Evolutionary conservation across 345 rosid species (phyloP), one percentile per base, ranked within the genome.

Genomic region (Balakata baccata): DNA sequence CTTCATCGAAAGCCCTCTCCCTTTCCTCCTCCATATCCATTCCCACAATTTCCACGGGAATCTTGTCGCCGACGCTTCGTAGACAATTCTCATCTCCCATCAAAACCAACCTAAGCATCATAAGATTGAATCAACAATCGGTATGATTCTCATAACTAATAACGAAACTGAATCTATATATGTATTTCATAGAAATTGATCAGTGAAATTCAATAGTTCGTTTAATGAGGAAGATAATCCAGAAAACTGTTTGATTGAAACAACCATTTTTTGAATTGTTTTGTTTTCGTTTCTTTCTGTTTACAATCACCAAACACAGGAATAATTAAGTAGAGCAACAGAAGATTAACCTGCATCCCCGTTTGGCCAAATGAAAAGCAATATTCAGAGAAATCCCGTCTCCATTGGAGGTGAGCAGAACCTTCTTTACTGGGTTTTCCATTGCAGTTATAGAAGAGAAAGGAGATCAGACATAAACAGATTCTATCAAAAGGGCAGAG

Each of bases 1-100:
- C 96, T 25, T 70, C 91, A 64, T 81, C 80, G 73, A 91, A 90
- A 69, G 74, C 82, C 53, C 74, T 85, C 58, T 93, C 90, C 49
- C 59, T 75, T 39, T 90, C 94, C 57, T 87, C 90, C 82, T 91
- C 99, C 96, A 91, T 88, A 76, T 91, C 87, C 79, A 90, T 18
- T 3, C 83, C 92, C 18, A 93, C 86, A 25, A 91, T 80, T 67
- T 89, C 94, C 50, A 86, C 85, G 0, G n/a, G 62, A 37, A 89
- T 86, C 66, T 81, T 77, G 71, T 91, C 88, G 1, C 71, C 76
- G 10, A 75, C 72, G 52, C 68, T 80, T 78, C 80, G 81, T 66
- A 95, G 80, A 54, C 75, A 75, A 58, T 18, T 73, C 82, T 87
- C 93, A 3, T 92, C 70, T 70, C 99, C 98, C 92, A 95, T 81